Evolutionary conservation across 768 basidiomycete species (phyloP).

Genomic region (Phlebiopsis flavidoalba): DNA sequence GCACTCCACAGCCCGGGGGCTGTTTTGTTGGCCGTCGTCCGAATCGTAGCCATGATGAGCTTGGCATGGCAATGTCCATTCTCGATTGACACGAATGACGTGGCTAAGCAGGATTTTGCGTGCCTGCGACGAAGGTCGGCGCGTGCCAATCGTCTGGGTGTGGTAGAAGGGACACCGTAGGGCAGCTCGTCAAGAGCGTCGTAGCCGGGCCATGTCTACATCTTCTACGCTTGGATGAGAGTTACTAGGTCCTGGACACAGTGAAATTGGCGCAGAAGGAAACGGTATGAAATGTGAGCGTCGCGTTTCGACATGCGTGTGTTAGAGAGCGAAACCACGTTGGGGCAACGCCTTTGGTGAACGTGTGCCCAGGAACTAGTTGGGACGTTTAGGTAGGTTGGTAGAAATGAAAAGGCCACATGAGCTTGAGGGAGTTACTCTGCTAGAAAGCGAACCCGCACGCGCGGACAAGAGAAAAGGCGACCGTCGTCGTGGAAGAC

Average conservation of each 20-base stretch:
- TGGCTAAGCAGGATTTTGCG: constrained; percentile 20
- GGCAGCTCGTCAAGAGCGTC: neutral
- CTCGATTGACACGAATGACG: constrained; percentile 19
- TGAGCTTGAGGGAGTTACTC: neutral
- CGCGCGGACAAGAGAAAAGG: neutral
- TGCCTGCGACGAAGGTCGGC: neutral
- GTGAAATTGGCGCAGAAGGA: constrained; percentile 25
- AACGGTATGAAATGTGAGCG: constrained; percentile 29
- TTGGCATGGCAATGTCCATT: constrained; percentile 3
- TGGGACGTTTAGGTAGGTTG: constrained; percentile 7
- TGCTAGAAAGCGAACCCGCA: constrained; percentile 3
- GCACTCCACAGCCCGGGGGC: neutral
- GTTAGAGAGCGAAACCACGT: constrained; percentile 34
- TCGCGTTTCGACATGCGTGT: constrained; percentile 24
- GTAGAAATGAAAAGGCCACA: constrained; percentile 1
- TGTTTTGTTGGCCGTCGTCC: neutral
- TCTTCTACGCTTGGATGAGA: no score
- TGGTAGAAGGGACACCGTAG: neutral
- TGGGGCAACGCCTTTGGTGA: constrained; percentile 30
- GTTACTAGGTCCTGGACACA: neutral
- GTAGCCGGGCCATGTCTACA: neutral
- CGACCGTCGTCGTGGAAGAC: constrained; percentile 1
- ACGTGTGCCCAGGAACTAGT: constrained; percentile 7
- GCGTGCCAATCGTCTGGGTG: neutral
- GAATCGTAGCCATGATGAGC: constrained; percentile 1